Base-by-base conservation (phyloP, 148 eudicot species). In the Vaccinium darrowii region DNA sequence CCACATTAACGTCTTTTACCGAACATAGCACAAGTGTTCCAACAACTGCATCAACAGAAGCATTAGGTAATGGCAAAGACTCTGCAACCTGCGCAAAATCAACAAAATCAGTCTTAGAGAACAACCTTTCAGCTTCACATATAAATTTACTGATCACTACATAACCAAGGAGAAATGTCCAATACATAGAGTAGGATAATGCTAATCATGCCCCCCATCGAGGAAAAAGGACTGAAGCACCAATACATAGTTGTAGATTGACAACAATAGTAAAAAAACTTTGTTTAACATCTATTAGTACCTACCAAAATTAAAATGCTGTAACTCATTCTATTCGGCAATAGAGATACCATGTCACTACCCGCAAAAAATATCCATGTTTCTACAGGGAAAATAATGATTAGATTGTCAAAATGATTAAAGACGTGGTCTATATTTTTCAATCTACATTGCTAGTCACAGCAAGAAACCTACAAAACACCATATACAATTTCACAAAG, bases 11-110 rank as follows among this genome's bases (percentile, higher is more conserved):
- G 85, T 96, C 98, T 74, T 85, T 86, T 51, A 96, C 98, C 82
- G 98, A 96, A 90, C 98, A 96, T 58, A 96, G 86, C 25, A 96
- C 98, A 80, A 93, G 94, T 18, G 98, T 92, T 80, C 98, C 98
- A 82, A 96, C 87, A 83, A 96, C 98, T n/a, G 94, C 97, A 88
- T 96, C 98, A 82, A 96, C 89, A 25, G 98, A 94, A 79, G 94
- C 94, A 89, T 96, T 97, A 53, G 85, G 73, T 79, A 96, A 23
- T 10, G 98, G 98, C 88, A 96, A 92, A 79, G 91, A 90, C 89
- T 96, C 98, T 18, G 91, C 96, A 83, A 95, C 98, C 98, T 95
- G 90, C 74, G 88, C 73, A 62, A 84, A 82, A 75, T 75, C 53
- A 49, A 63, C 39, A 51, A 47, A 4, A 30, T 82, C 53, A 74